These are phyloP conservation scores for Akanthomyces dipterigenus DNA, from an alignment of 2,329 filamentous ascomycete genomes.

Conservation along the genomic window DNA sequence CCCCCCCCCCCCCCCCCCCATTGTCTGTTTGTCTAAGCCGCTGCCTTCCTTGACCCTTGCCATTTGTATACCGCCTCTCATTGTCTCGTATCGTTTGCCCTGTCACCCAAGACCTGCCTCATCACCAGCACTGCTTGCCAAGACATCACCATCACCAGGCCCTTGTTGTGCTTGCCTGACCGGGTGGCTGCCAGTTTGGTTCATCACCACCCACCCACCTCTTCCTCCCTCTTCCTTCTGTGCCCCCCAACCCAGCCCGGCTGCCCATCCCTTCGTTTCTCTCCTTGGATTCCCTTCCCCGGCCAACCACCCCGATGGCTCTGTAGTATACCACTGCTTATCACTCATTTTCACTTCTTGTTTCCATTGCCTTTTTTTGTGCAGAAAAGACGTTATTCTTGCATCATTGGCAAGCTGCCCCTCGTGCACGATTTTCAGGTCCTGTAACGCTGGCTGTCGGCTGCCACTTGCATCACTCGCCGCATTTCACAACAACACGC, in stretches of 20 bases:
- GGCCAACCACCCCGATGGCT: background rate
- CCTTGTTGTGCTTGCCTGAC: background rate
- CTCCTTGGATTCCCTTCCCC: background rate
- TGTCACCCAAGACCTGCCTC: too few species aligned
- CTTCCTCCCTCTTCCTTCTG: background rate
- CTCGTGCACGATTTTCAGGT: background rate
- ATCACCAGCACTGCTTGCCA: too few species aligned
- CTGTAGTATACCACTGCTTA: constrained; percentile 4
- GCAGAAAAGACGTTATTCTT: background rate
- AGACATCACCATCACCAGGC: too few species aligned
- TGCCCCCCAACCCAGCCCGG: background rate
- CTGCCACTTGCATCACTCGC: background rate
- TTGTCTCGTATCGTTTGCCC: background rate
- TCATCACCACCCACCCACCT: constrained; percentile 1
- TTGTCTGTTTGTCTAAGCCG: background rate
- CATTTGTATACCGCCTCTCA: background rate
- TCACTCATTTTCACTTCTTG: background rate
- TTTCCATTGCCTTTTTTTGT: background rate
- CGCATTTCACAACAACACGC: background rate
- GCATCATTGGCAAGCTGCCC: background rate
- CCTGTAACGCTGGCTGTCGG: background rate
- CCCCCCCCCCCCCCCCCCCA: too few species aligned
- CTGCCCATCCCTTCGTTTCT: background rate
- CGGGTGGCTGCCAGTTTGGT: background rate
- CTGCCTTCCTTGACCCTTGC: background rate